Evolutionary conservation across 1,284 basidiomycete species (phyloP).

Genomic region (Exobasidium cylindrosporum): DNA sequence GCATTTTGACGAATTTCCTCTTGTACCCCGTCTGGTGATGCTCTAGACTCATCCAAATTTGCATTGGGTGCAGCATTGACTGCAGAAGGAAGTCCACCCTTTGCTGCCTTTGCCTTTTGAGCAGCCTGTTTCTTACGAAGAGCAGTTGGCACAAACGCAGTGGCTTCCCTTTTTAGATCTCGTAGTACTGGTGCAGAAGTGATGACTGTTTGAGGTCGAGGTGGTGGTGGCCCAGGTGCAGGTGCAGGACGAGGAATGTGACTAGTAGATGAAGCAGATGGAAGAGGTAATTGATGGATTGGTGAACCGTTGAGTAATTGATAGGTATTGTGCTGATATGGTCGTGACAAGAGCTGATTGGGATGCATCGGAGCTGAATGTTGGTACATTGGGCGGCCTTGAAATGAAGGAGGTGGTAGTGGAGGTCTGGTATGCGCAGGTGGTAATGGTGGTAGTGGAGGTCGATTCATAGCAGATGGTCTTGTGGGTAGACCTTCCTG

Average conservation of each 20-base stretch:
- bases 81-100: constrained; percentile 33
- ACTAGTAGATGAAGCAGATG: neutral
- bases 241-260: neutral
- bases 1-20: neutral
- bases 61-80: constrained; percentile 35
- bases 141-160: constrained; percentile 47
- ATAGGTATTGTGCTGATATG: neutral
- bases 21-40: constrained; percentile 18
- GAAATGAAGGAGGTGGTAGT: no score
- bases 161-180: constrained; percentile 47
- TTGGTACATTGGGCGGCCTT: no score
- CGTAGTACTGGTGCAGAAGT: constrained; percentile 50
- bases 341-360: constrained; percentile 7
- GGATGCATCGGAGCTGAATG: no score
- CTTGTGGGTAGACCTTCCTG: constrained; percentile 27
- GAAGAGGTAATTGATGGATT: neutral
- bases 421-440: constrained; percentile 14
- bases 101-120: constrained; percentile 26
- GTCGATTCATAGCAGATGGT: neutral
- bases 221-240: constrained; percentile 22
- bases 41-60: constrained; percentile 12
- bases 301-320: constrained; percentile 2
- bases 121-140: constrained; percentile 40
- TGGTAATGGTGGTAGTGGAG: neutral
- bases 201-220: constrained; percentile 23